Evolutionary conservation across 495 filamentous ascomycete genomes (phyloP).

Genomic region (Tuber calosporum): DNA sequence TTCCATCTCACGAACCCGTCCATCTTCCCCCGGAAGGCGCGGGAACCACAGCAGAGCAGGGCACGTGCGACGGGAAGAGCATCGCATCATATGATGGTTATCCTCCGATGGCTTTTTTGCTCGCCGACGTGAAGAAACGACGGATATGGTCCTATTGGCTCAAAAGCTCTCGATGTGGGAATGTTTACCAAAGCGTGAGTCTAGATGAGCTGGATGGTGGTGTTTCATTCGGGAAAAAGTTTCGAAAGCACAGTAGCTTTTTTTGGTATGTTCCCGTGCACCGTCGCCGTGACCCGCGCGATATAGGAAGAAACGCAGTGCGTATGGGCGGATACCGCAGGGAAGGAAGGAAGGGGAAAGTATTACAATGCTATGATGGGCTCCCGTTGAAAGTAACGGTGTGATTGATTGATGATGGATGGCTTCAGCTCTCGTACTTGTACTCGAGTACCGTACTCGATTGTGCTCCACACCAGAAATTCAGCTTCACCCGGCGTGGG

Average conservation of each 20-base stretch:
- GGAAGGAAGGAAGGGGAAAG: not conserved
- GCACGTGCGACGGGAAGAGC: not conserved
- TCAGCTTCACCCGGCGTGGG: not conserved
- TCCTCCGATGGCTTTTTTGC: not conserved
- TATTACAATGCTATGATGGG: not conserved
- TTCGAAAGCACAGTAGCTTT: not conserved
- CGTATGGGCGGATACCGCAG: not conserved
- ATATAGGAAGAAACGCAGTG: not conserved
- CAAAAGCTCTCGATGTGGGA: not conserved
- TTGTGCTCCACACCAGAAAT: not conserved
- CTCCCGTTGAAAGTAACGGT: not conserved
- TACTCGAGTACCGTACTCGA: not conserved
- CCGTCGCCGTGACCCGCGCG: not conserved
- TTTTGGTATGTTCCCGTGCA: not conserved
- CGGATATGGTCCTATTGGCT: not conserved
- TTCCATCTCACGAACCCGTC: not conserved
- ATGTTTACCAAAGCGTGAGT: not conserved
- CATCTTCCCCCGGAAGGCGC: not conserved
- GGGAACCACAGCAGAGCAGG: not conserved
- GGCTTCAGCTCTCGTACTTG: not conserved
- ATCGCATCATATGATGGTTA: constrained; percentile 2
- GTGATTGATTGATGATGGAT: not conserved
- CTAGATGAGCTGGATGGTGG: not conserved
- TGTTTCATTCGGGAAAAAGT: not conserved
- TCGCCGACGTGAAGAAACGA: not conserved